These are phyloP conservation scores for Fragaria vesca DNA, from an alignment of 306 rosid genomes.

Conservation along the genomic window DNA sequence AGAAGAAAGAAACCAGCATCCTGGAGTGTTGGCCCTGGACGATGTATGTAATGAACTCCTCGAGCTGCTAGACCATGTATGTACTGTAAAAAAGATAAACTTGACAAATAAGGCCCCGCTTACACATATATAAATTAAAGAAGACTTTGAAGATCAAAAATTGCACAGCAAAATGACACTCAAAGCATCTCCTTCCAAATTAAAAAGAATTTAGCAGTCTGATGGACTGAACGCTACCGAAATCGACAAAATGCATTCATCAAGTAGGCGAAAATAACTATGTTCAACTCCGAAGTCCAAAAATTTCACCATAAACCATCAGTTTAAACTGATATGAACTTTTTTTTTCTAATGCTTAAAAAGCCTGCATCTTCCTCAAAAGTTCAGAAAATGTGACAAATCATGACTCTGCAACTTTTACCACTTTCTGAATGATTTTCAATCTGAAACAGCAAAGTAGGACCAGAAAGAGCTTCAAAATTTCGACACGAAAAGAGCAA, in stretches of 20 bases:
- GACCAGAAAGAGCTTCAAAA: background rate
- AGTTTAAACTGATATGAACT: constrained; percentile 16
- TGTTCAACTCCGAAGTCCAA: background rate
- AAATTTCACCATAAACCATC: background rate
- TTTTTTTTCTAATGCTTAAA: constrained; percentile 10
- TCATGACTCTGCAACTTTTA: constrained; percentile 30
- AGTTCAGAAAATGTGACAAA: constrained; percentile 27
- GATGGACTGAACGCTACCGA: background rate
- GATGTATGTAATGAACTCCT: constrained; percentile 94
- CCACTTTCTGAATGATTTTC: constrained; percentile 12
- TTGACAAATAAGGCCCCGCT: constrained; percentile 12
- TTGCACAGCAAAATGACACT: constrained; percentile 6
- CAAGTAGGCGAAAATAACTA: background rate
- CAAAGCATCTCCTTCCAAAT: background rate
- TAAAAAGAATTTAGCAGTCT: background rate
- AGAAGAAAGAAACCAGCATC: constrained; percentile 84
- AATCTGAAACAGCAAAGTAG: background rate
- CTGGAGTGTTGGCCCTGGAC: constrained; percentile 89
- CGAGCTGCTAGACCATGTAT: constrained; percentile 95
- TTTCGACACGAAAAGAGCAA: background rate
- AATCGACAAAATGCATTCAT: background rate
- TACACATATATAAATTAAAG: constrained; percentile 2
- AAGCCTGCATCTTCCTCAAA: constrained; percentile 26
- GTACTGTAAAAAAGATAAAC: constrained; percentile 54
- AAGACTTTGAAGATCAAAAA: background rate